Evolutionary conservation across 225 moss, liverwort and hornwort genomes (phyloP).

Genomic region (Sphagnum contortum): DNA sequence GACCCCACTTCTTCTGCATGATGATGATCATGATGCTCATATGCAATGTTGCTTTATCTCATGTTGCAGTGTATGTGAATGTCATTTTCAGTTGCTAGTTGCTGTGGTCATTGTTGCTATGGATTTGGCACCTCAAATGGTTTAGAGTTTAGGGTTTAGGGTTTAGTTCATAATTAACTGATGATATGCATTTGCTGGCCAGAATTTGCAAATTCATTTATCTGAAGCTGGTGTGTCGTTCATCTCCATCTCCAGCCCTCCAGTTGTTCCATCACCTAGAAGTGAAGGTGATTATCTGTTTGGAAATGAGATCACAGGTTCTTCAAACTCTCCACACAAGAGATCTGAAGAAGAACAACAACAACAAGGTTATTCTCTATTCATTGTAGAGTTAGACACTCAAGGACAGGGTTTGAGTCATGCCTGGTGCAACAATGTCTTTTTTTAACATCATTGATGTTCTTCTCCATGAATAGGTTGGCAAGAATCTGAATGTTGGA

Average conservation of each 20-base stretch:
- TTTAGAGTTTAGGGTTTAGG: too few species aligned
- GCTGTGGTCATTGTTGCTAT: too few species aligned
- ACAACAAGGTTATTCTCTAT: neutral
- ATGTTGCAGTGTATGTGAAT: too few species aligned
- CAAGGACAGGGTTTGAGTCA: too few species aligned
- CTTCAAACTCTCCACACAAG: conserved; percentile 2
- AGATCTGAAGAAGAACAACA: too few species aligned
- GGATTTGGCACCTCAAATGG: too few species aligned
- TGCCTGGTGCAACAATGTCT: too few species aligned
- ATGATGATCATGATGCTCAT: neutral
- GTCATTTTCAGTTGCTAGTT: too few species aligned
- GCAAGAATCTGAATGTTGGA: conserved; percentile 16
- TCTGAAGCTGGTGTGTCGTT: conserved; percentile 28
- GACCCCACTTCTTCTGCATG: neutral
- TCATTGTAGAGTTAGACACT: too few species aligned
- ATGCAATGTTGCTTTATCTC: neutral
- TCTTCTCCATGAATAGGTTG: conserved; percentile 4
- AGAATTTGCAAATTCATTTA: conserved; percentile 28
- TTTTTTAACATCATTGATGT: too few species aligned
- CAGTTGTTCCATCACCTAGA: conserved; percentile 27
- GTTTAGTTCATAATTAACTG: too few species aligned
- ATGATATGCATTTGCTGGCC: neutral
- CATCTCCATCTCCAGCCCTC: conserved; percentile 22
- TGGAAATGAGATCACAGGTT: conserved; percentile 5
- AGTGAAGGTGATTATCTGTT: neutral